Conservation (phyloP, 2,329 filamentous ascomycete species). For the Sordariomycetes sp. region DNA sequence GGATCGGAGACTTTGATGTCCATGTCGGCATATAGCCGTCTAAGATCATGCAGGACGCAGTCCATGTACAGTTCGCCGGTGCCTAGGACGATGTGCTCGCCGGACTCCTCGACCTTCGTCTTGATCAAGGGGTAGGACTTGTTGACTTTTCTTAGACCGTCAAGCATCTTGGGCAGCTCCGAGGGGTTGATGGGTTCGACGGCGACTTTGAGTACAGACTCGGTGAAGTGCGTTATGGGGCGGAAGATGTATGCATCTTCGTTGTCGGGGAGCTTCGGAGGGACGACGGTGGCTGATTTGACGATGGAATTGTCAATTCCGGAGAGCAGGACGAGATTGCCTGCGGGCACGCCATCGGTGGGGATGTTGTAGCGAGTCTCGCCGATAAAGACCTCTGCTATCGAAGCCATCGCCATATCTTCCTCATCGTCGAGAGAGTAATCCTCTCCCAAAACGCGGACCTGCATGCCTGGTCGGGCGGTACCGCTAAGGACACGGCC, state of each 20-base stretch:
- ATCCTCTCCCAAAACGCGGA: constrained; percentile 87
- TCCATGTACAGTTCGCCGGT: constrained; percentile 99
- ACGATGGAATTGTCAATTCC: constrained; percentile 97
- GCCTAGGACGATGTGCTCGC: constrained; percentile 89
- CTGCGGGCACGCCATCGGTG: constrained; percentile 84
- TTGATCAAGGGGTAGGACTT: constrained; percentile 94
- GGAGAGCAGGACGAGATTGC: constrained; percentile 84
- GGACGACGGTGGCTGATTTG: constrained; percentile 88
- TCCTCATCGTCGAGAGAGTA: constrained; percentile 97
- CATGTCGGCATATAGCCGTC: constrained; percentile 94
- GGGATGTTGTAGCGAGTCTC: constrained; percentile 91
- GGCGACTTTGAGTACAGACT: constrained; percentile 95
- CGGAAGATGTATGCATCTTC: constrained; percentile 95
- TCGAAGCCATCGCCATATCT: constrained; percentile 84
- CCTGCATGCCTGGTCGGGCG: constrained; percentile 69
- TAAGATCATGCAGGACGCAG: constrained; percentile 90
- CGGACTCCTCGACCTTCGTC: constrained; percentile 96
- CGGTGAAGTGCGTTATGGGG: constrained; percentile 87
- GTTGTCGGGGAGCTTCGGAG: constrained; percentile 69
- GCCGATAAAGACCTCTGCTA: constrained; percentile 80
- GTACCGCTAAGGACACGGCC: constrained; percentile 91
- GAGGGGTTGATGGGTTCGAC: constrained; percentile 98
- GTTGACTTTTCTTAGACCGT: constrained; percentile 92
- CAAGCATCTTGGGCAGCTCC: constrained; percentile 96
- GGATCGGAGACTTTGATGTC: constrained; percentile 98